Base-by-base conservation (phyloP, 495 filamentous ascomycete species). In the Cryomyces minteri region DNA sequence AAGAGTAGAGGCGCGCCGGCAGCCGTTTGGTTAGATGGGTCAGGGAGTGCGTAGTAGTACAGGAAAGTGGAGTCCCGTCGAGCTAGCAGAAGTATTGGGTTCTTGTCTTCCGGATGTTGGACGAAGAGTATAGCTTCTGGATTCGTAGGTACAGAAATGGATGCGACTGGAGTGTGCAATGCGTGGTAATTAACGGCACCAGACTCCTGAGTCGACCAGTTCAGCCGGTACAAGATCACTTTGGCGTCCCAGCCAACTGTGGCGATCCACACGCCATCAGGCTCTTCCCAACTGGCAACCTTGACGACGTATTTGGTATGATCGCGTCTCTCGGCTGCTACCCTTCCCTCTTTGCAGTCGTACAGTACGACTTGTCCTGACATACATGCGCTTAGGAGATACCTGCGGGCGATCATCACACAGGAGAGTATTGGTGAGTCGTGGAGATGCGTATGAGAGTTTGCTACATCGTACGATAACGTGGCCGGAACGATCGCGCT, bases 231-330 rank as follows among this genome's bases (percentile, higher is more conserved):
- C 18, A 81, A 40, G 31, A 66, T 53, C 36, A 83, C 60, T 43
- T 66, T 76, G 5, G 66, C 54, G 52, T 83, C 79, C 74, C 80
- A 83, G 4, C 76, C 75, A 5, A 76, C 76, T 6, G 74, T 82
- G 2, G 74, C 73, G 43, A 82, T 49, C 63, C 72, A 71, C 10
- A 58, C 42, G 11, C 41, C 37, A 10, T 43, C 41, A 11, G 48
- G 41, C 39, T 66, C 55, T 40, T 65, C 54, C 51, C 58, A 60
- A 5, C 59, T 60, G 31, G 69, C 55, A 0, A 76, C 62, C 48
- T 73, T 72, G 45, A 80, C 73, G 5, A 66, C 63, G 54, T 79
- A 83, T 56, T 82, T 83, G 5, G 51, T 51, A 49, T 83, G 79
- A 46, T 80, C 72, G 31, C 63, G 69, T 45, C 74, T 56, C 5